phyloP scores from a whole-genome alignment of 176 grass and related monocot genomes.

The Oryza brachyantha region DNA sequence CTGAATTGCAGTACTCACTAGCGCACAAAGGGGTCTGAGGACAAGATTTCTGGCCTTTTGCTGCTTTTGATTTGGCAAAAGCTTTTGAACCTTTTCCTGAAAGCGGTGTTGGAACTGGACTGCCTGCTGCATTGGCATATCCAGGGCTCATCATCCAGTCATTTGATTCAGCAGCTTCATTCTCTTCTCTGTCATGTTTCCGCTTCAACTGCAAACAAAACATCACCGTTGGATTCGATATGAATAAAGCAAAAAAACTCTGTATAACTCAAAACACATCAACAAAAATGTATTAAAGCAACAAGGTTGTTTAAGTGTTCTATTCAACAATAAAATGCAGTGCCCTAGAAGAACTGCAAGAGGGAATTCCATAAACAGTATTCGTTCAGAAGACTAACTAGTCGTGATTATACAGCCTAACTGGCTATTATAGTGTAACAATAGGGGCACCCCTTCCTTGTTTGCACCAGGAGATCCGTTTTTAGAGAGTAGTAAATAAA shows the following conservation, averaged over 20 bases:
- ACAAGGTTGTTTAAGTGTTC: not conserved
- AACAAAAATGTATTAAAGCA: not conserved
- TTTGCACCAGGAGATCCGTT: no score
- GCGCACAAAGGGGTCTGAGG: conserved; percentile 57
- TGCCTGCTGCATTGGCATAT: conserved; percentile 38
- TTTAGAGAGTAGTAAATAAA: not conserved
- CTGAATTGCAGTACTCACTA: conserved; percentile 45
- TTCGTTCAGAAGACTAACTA: not conserved
- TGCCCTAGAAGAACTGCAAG: not conserved
- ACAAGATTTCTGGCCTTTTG: conserved; percentile 59
- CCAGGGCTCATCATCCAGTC: conserved; percentile 63
- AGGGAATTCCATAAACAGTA: not conserved
- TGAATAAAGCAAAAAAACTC: not conserved
- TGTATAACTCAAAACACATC: not conserved
- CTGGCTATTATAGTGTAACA: no score
- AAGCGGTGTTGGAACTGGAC: conserved; percentile 52
- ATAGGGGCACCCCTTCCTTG: no score
- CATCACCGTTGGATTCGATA: not conserved
- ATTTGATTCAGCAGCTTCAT: conserved; percentile 51
- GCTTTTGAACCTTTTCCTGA: conserved; percentile 60
- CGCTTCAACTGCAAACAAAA: conserved; percentile 54
- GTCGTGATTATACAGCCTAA: no score
- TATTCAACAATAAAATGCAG: not conserved
- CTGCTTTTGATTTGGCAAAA: conserved; percentile 36
- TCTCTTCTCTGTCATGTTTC: conserved; percentile 41